Evolutionary conservation across 176 grass and related monocot genomes (phyloP), one percentile per base, ranked within the genome.

Genomic region (Bonia amplexicaulis): DNA sequence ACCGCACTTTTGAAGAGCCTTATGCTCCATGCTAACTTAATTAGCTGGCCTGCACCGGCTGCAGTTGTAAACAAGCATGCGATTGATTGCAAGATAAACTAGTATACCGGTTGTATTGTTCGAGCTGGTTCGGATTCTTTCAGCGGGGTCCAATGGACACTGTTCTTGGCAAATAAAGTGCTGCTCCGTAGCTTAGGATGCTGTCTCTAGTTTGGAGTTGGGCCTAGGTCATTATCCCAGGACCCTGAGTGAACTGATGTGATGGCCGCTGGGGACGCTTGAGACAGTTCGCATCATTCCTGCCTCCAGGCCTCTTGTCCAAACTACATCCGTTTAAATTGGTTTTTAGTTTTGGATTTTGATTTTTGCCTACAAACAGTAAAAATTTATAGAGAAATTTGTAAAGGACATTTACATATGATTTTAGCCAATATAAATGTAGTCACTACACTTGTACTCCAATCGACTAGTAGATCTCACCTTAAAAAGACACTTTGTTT

Each of bases 171-270:
- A 83, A 49, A 25, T 51, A 52, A 51, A 74, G 29, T 37, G 45
- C 6, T 64, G 57, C 25, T 53, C 20, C 19, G 31, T 19, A 20
- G 82, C 29, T 74, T 20, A 23, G 29, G 58, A 66, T 27, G 81
- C 45, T 84, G 82, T 76, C 82, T 27, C 59, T 74, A 41, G 2
- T 41, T 37, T 20, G 35, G 51, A 1, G 23, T 7, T 46, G n/a
- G 39, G 53, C 27, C 47, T 25, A 74, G 69, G 5, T 47, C 63
- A 69, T 60, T 37, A 44, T 68, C 83, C 19, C 13, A 59, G 29
- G 0, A 68, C 83, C 83, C 58, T 14, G 83, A 77, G 48, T 16
- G 22, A 77, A 77, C 73, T 69, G 25, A 59, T 9, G 60, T 55
- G 63, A 68, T 33, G 48, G 0, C 37, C 37, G 35, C 61, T 46